These are phyloP conservation scores for Peniophora sp. DNA, from an alignment of 1,284 basidiomycete species.

Conservation along the genomic window DNA sequence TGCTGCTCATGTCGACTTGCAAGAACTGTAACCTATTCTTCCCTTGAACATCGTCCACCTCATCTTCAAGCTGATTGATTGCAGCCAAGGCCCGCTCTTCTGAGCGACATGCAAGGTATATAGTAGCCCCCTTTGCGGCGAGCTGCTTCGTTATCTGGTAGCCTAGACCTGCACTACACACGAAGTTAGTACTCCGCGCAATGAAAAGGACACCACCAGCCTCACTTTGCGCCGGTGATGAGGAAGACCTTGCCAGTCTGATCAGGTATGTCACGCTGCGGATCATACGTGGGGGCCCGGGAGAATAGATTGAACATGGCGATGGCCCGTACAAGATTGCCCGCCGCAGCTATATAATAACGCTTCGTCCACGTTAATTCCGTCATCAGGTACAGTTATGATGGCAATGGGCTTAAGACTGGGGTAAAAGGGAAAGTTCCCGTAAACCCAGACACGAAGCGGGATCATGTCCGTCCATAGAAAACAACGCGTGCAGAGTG, in stretches of 20 bases:
- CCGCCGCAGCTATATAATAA: too few relatives aligned
- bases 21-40: background rate
- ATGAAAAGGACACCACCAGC: constrained; percentile 1
- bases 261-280: background rate
- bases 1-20: background rate
- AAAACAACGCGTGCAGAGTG: too few relatives aligned
- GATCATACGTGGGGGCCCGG: background rate
- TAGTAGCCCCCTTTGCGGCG: background rate
- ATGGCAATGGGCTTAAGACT: too few relatives aligned
- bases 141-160: background rate
- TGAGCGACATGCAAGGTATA: background rate
- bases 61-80: background rate
- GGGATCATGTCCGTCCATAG: too few relatives aligned
- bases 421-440: too few relatives aligned
- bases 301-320: too few relatives aligned
- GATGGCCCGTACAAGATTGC: too few relatives aligned
- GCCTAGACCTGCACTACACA: background rate
- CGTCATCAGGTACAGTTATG: too few relatives aligned
- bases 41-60: background rate
- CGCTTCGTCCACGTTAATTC: too few relatives aligned
- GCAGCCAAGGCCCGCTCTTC: background rate
- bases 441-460: too few relatives aligned
- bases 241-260: background rate
- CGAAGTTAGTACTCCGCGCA: background rate
- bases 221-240: background rate